A percentile compares a stretch with the other conserved stretches of the same genome.
phyloP scores from a whole-genome alignment of 305 asterid genomes.

The Striga hermonthica region DNA sequence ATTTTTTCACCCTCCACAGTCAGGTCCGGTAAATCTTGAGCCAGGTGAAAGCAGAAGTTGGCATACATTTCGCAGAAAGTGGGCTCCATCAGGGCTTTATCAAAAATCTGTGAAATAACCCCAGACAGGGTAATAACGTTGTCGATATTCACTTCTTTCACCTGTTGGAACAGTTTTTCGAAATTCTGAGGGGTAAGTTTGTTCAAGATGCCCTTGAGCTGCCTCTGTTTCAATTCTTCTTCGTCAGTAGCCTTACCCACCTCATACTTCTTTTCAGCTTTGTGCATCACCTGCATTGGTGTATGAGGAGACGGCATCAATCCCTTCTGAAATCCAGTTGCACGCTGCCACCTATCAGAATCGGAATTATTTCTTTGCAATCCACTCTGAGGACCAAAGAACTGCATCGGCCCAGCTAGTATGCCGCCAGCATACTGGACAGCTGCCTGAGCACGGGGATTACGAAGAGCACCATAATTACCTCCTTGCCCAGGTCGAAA shows the following conservation, averaged over 20 bases:
- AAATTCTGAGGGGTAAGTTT: slow-evolving; percentile 87
- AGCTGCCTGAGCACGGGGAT: slow-evolving; percentile 48
- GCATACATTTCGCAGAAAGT: slow-evolving; percentile 94
- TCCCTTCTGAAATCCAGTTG: slow-evolving; percentile 49
- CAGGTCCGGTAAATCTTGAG: slow-evolving; percentile 65
- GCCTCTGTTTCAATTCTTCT: slow-evolving; percentile 79
- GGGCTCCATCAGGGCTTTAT: slow-evolving; percentile 86
- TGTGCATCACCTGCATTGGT: slow-evolving; percentile 61
- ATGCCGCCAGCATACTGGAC: slow-evolving; percentile 46
- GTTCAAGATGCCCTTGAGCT: slow-evolving; percentile 69
- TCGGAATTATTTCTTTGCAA: slow-evolving; percentile 49
- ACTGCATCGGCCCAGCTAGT: slow-evolving; percentile 51
- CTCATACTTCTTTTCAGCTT: slow-evolving; percentile 74
- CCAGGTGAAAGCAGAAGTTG: slow-evolving; percentile 65
- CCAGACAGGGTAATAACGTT: slow-evolving; percentile 63
- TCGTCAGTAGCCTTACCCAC: slow-evolving; percentile 57
- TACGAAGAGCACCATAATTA: slow-evolving; percentile 48
- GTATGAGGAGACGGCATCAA: slow-evolving; percentile 53
- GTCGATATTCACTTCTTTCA: slow-evolving; percentile 65
- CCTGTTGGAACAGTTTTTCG: slow-evolving; percentile 70
- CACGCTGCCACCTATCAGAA: slow-evolving; percentile 64
- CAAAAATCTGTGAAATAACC: slow-evolving; percentile 80
- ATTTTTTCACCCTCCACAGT: slow-evolving; percentile 56
- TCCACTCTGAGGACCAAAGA: slow-evolving; percentile 46
- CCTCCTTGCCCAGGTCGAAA: slow-evolving; percentile 51